Percentiles rank a stretch among this genome's conserved stretches.
phyloP scores from a whole-genome alignment of 257 asterid species.

The Handroanthus guayacan region DNA sequence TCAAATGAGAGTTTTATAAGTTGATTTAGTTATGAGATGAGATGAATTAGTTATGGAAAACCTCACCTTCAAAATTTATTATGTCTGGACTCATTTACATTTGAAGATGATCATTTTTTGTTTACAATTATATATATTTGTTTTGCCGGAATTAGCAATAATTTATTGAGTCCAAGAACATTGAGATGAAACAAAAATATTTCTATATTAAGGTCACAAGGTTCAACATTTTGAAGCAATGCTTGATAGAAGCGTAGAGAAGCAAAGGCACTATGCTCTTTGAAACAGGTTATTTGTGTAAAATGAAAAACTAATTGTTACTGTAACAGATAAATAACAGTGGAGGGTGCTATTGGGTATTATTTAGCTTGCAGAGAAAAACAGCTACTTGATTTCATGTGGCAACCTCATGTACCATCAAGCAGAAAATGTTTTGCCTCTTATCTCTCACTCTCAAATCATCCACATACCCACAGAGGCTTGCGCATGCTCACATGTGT shows the following conservation, averaged over 20 bases:
- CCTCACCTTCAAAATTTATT: conserved; percentile 3
- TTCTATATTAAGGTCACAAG: not conserved
- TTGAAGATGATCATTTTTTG: conserved; percentile 4
- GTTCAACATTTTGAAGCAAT: conserved; percentile 14
- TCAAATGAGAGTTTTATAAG: conserved; percentile 17
- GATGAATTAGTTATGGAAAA: conserved; percentile 6
- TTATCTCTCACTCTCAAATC: conserved; percentile 13
- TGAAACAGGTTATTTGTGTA: too few relatives aligned
- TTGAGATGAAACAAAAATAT: not conserved
- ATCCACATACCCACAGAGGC: not conserved
- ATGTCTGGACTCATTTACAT: not conserved
- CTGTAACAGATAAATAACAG: too few relatives aligned
- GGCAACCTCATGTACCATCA: not conserved
- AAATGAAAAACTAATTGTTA: too few relatives aligned
- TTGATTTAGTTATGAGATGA: conserved; percentile 7
- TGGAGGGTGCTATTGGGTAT: too few relatives aligned
- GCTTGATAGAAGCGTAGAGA: too few relatives aligned
- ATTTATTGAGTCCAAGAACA: conserved; percentile 1
- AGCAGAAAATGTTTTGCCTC: not conserved
- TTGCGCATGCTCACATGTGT: not conserved
- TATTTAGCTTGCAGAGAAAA: too few relatives aligned
- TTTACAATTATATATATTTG: not conserved
- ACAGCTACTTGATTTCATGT: too few relatives aligned
- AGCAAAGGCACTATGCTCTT: too few relatives aligned
- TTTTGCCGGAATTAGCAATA: conserved; percentile 8